phyloP scores from a whole-genome alignment of 2,329 filamentous ascomycete species.

The Fusarium buharicum region DNA sequence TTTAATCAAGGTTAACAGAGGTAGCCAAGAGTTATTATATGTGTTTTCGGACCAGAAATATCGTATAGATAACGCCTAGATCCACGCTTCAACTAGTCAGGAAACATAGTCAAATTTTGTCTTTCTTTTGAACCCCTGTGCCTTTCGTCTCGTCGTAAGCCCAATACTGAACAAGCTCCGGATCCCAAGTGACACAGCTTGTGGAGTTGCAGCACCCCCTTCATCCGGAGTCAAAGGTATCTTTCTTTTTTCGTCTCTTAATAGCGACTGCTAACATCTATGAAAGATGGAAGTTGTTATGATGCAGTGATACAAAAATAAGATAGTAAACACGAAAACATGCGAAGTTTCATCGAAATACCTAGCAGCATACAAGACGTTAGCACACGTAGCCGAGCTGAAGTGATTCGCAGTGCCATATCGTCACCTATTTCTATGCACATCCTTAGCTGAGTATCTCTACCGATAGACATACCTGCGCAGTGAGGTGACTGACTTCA shows the following conservation, averaged over 20 bases:
- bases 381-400: constrained; percentile 3
- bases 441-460: constrained; percentile 1
- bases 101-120: no score
- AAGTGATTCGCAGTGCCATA: constrained; percentile 2
- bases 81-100: not conserved
- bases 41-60: not conserved
- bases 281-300: not conserved
- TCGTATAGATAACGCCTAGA: not conserved
- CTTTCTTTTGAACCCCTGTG: not conserved
- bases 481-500: constrained; percentile 16
- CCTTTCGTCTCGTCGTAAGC: not conserved
- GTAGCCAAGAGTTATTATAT: not conserved
- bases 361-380: not conserved
- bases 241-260: constrained; percentile 3
- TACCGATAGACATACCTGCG: not conserved
- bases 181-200: constrained; percentile 28
- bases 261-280: not conserved
- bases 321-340: constrained; percentile 2
- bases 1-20: not conserved
- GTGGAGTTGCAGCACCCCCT: constrained; percentile 21
- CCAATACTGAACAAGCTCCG: constrained; percentile 14
- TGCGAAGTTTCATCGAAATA: constrained; percentile 6
- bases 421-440: not conserved
- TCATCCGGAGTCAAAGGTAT: constrained; percentile 7
- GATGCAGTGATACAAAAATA: not conserved